Base-by-base conservation (phyloP, 2,329 filamentous ascomycete genomes). In the Dothideomycetes sp. region DNA sequence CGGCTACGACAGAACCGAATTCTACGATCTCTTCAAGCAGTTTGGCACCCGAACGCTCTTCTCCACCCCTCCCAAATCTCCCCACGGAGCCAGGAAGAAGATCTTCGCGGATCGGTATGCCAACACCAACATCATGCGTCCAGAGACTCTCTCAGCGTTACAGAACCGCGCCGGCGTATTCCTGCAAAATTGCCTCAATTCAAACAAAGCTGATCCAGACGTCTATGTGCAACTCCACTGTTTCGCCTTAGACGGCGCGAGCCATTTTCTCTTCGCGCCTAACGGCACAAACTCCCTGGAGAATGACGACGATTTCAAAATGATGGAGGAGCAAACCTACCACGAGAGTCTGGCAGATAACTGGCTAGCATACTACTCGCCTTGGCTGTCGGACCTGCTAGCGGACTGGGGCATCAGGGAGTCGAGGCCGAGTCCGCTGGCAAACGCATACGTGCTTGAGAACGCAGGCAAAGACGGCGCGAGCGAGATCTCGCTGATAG, bases 1-100 rank as follows among this genome's bases (percentile, higher is more conserved):
- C 15, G 48, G 47, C 3, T 58, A 54, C 37, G 44, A 46, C 29
- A 55, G 59, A 39, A 45, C 41, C 3, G 35, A 46, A 4, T 58
- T 46, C 11, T 46, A 46, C 19, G 44, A 46, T 5, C 16, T 46
- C 32, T 46, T 46, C 16, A 46, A 19, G 33, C 44, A 46, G 22
- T 46, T 43, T 30, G 37, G 37, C 12, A 39, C 36, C 3, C 38
- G 38, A 33, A 46, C 44, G 4, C 34, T 46, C 14, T 46, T 46
- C 19, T 46, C 44, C 5, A 46, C 41, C 35, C 37, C 42, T 15
- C 41, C 36, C 4, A 43, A 37, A 11, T 27, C 12, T 2, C 30
- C 34, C 9, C 41, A 46, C 27, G 29, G 31, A 9, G 38, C 43
- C 19, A 19, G 44, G 4, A 46, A 46, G 17, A 30, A 39, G 9